Percentiles rank a stretch among this genome's conserved stretches.
phyloP scores from a whole-genome alignment of 176 grass and related monocot species.

The Hyparrhenia diplandra region DNA sequence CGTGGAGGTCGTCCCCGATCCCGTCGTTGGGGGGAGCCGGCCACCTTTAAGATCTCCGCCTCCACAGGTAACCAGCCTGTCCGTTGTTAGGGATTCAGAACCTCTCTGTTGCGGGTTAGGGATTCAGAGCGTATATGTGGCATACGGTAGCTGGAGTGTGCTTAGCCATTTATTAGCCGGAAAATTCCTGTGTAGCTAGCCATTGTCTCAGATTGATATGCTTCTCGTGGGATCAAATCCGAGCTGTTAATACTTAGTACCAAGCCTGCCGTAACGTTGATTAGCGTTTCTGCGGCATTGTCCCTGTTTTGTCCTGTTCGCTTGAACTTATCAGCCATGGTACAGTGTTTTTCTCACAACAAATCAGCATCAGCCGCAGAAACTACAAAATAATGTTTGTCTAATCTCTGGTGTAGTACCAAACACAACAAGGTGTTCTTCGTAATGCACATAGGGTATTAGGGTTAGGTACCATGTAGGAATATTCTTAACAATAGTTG shows the following conservation, averaged over 20 bases:
- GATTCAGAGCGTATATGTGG: background rate
- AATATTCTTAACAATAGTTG: background rate
- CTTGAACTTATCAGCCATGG: too few relatives aligned
- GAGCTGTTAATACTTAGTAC: background rate
- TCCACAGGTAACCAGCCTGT: slow-evolving; percentile 50
- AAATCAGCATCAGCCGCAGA: too few relatives aligned
- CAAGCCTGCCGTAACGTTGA: background rate
- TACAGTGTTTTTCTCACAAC: too few relatives aligned
- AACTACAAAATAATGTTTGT: too few relatives aligned
- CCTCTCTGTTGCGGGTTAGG: background rate
- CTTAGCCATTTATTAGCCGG: background rate
- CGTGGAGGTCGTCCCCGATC: slow-evolving; percentile 65
- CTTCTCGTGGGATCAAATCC: background rate
- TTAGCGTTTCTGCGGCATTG: too few relatives aligned
- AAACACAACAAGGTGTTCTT: background rate
- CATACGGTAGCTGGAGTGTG: background rate
- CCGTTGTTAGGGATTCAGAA: background rate
- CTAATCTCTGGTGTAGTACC: background rate
- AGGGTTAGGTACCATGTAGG: too few relatives aligned
- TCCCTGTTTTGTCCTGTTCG: too few relatives aligned
- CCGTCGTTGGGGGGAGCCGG: slow-evolving; percentile 49
- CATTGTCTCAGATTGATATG: background rate
- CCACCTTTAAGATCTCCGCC: slow-evolving; percentile 74
- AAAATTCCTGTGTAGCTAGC: background rate
- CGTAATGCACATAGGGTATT: background rate